Evolutionary conservation across 2,329 filamentous ascomycete genomes (phyloP).

Genomic region (Huntiella omanensis): DNA sequence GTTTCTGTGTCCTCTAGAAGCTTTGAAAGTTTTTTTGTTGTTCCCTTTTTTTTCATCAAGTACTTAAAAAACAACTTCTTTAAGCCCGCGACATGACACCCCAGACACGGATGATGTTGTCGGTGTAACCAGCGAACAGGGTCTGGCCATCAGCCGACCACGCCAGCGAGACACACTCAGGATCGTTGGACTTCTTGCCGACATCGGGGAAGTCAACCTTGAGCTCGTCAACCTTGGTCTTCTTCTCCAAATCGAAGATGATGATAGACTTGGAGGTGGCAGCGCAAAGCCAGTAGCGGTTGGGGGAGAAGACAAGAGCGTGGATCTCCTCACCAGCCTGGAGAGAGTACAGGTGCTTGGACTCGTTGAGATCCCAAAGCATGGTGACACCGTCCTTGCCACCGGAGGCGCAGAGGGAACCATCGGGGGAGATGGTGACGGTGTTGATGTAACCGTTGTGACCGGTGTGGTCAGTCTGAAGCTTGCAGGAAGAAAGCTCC

Average conservation of each 20-base stretch:
- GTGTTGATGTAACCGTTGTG: slow-evolving; percentile 99
- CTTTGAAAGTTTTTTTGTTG: slow-evolving; percentile 12
- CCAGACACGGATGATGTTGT: slow-evolving; percentile 98
- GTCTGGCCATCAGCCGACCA: slow-evolving; percentile 98
- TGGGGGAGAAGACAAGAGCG: slow-evolving; percentile 98
- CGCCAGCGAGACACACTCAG: slow-evolving; percentile 91
- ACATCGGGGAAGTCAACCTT: slow-evolving; percentile 87
- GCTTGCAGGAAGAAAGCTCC: slow-evolving; percentile 98
- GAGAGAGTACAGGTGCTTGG: slow-evolving; percentile 99
- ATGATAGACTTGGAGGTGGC: slow-evolving; percentile 95
- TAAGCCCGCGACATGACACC: slow-evolving; percentile 92
- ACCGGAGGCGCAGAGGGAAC: slow-evolving; percentile 95
- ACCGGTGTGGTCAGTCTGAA: slow-evolving; percentile 99
- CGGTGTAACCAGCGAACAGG: slow-evolving; percentile 98
- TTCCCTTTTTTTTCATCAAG: slow-evolving; percentile 12
- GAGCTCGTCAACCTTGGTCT: slow-evolving; percentile 99
- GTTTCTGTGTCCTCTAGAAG: slow-evolving; percentile 11
- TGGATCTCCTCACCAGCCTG: slow-evolving; percentile 98
- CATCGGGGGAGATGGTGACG: slow-evolving; percentile 98
- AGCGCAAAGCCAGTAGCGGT: slow-evolving; percentile 99
- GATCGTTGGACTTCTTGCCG: slow-evolving; percentile 98
- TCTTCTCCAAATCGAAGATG: slow-evolving; percentile 99
- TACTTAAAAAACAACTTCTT: slow-evolving; percentile 15
- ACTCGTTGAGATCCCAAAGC: slow-evolving; percentile 99
- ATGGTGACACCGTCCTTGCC: slow-evolving; percentile 99